These are phyloP conservation scores for Kodamaea sp. DNA, from an alignment of 1,139 yeast species.

Conservation along the genomic window DNA sequence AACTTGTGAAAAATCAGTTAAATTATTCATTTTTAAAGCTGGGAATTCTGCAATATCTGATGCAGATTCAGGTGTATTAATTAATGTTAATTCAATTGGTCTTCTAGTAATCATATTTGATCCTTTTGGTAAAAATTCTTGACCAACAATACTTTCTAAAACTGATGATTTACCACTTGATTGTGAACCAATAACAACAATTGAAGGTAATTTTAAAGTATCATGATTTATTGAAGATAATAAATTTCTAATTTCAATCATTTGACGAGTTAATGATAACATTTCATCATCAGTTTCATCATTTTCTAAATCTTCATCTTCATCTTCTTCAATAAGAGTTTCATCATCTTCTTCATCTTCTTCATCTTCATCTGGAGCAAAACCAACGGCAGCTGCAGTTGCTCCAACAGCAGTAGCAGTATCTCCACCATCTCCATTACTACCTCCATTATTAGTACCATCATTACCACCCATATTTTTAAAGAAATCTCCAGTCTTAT, in stretches of 20 bases:
- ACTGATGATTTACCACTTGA: conserved; percentile 96
- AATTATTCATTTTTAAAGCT: conserved; percentile 71
- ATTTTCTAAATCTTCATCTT: conserved; percentile 42
- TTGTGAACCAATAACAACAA: conserved; percentile 96
- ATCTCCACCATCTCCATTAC: conserved; percentile 23
- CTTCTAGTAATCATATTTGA: conserved; percentile 94
- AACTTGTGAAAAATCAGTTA: conserved; percentile 85
- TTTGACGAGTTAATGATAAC: conserved; percentile 83
- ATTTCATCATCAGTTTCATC: conserved; percentile 67
- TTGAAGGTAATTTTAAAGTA: conserved; percentile 80
- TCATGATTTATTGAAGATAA: conserved; percentile 77
- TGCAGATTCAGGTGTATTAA: conserved; percentile 79
- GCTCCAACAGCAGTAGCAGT: conserved; percentile 43
- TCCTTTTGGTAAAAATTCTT: conserved; percentile 91
- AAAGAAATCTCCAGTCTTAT: conserved; percentile 43
- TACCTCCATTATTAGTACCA: conserved; percentile 16
- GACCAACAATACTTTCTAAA: conserved; percentile 89
- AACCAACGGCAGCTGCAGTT: conserved; percentile 46
- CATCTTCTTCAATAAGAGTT: conserved; percentile 28
- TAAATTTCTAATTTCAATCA: conserved; percentile 90
- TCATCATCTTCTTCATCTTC: conserved; percentile 32
- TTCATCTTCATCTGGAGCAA: conserved; percentile 28
- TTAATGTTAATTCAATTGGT: conserved; percentile 88
- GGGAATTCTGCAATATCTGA: conserved; percentile 94
- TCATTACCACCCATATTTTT: conserved; percentile 18